Evolutionary conservation across 164 flowering plant species (phyloP).

Genomic region (Malania oleifera): DNA sequence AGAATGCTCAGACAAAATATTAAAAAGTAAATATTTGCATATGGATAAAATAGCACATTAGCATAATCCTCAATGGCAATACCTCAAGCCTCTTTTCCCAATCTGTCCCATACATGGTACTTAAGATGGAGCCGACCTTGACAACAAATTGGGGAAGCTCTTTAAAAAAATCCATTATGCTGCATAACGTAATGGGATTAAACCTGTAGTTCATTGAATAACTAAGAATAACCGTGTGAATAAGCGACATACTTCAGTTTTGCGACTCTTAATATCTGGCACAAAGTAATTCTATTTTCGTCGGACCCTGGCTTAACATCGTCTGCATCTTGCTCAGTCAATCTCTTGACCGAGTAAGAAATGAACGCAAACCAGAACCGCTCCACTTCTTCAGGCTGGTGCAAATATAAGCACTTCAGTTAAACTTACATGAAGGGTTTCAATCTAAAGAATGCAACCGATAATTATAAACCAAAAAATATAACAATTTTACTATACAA

Average conservation of each 20-base stretch:
- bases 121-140: conserved; percentile 64
- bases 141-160: conserved; percentile 86
- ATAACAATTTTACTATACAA: background rate
- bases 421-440: background rate
- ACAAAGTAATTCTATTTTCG: conserved; percentile 44
- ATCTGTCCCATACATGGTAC: conserved; percentile 62
- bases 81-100: conserved; percentile 96
- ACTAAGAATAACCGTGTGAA: background rate
- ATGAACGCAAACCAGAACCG: conserved; percentile 79
- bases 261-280: conserved; percentile 62
- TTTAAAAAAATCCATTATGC: conserved; percentile 75
- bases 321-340: conserved; percentile 31
- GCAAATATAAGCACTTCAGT: background rate
- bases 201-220: background rate
- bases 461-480: background rate
- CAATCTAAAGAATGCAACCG: background rate
- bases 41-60: background rate
- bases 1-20: background rate
- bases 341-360: conserved; percentile 56
- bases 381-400: conserved; percentile 79
- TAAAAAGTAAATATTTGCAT: background rate
- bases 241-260: conserved; percentile 55
- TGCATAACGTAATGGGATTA: conserved; percentile 19
- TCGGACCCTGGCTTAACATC: conserved; percentile 16
- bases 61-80: conserved; percentile 3